Evolutionary conservation across 2,329 filamentous ascomycete species (phyloP).

Genomic region (Pseudogymnoascus sp.): DNA sequence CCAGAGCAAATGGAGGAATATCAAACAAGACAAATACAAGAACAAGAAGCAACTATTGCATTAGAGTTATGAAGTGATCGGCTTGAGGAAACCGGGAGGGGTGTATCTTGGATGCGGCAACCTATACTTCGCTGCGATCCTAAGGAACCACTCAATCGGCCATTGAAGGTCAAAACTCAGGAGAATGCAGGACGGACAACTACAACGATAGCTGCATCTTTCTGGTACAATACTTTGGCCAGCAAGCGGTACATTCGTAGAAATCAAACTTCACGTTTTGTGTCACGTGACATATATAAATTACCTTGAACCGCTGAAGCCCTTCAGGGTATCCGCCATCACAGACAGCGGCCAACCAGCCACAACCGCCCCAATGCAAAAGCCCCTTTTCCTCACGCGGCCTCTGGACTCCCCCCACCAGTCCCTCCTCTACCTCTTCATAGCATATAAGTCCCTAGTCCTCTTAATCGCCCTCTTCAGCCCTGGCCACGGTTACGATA

Average conservation of each 20-base stretch:
- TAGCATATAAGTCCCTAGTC: constrained; percentile 59
- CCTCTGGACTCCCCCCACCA: neutral
- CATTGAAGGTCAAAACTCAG: neutral
- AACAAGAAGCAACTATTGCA: neutral
- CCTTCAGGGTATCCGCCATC: neutral
- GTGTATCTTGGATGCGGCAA: neutral
- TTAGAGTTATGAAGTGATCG: neutral
- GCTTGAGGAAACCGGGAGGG: neutral
- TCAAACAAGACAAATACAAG: neutral
- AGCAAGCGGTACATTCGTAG: neutral
- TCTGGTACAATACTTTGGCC: neutral
- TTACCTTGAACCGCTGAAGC: neutral
- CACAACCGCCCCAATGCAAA: neutral
- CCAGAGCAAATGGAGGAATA: constrained; percentile 4
- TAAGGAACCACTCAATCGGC: neutral
- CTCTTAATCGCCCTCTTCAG: constrained; percentile 53
- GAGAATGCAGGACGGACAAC: neutral
- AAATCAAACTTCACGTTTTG: neutral
- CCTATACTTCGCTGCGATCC: neutral
- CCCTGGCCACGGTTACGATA: constrained; percentile 64
- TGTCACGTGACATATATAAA: neutral
- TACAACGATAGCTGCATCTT: neutral
- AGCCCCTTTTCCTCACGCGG: constrained; percentile 1
- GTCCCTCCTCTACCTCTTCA: neutral
- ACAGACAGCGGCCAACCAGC: neutral